Percentiles rank a stretch among this genome's conserved stretches.
Evolutionary conservation across 345 rosid genomes (phyloP).

Genomic region (Theobroma cacao): DNA sequence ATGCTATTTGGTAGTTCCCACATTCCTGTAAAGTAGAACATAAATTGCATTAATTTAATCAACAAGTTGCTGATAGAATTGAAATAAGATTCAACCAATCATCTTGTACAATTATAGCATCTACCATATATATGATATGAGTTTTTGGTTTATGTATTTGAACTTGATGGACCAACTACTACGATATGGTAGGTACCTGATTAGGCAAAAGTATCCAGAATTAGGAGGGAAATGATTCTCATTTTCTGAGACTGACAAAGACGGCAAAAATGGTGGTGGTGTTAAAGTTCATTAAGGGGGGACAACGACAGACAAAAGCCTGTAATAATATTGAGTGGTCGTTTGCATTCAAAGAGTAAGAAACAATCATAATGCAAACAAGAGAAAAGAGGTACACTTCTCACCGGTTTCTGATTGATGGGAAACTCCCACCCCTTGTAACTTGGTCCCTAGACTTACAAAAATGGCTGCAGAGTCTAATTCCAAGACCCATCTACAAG

Average conservation of each 20-base stretch:
- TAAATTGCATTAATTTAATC: not conserved
- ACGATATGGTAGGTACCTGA: not conserved
- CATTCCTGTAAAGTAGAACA: not conserved
- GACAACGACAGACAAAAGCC: not conserved
- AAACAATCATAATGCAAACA: not conserved
- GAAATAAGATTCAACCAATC: not conserved
- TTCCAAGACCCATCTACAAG: no score
- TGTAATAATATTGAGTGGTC: not conserved
- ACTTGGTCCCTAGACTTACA: no score
- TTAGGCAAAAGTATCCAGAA: not conserved
- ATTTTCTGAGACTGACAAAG: not conserved
- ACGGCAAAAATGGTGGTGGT: not conserved
- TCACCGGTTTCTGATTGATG: not conserved
- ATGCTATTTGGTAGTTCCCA: not conserved
- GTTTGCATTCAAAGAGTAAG: not conserved
- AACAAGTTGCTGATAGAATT: not conserved
- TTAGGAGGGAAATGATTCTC: not conserved
- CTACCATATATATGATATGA: not conserved
- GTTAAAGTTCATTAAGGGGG: no score
- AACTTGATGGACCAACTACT: slow-evolving; percentile 4
- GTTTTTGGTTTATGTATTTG: not conserved
- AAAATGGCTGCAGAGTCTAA: not conserved
- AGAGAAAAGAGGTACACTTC: not conserved
- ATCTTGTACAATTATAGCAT: not conserved
- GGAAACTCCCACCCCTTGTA: not conserved